Base-by-base conservation (phyloP, 2,329 filamentous ascomycete genomes). In the Stromatinia cepivora region DNA sequence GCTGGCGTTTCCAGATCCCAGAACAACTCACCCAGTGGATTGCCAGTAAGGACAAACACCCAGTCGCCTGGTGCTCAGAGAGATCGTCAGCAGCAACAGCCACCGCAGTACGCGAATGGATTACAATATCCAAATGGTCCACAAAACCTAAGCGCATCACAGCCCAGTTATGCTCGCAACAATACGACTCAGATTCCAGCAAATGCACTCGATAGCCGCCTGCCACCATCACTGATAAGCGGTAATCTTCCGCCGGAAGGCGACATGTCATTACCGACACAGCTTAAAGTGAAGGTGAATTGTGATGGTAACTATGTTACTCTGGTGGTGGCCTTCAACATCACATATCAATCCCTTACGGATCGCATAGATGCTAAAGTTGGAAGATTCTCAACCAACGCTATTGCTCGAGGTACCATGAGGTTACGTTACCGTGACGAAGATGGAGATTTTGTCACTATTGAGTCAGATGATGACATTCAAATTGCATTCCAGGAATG, bases 281-380 rank as follows among this genome's bases (percentile, higher is more conserved):
- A 98, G 77, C 86, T 99, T 65, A 98, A 97, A 81, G 94, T 97
- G 64, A 97, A 96, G 79, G 93, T 99, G 69, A 94, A 94, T 77
- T 96, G 92, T 78, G 92, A 95, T 70, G 91, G 91, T 59, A 95
- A 94, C 77, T 96, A 96, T 75, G 91, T 97, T 70, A 97, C 94
- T 0, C 85, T 99, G n/a, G 94, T 99, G 15, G 96, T 97, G 54
- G 92, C 93, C 45, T 96, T 93, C 80, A 97, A 96, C 78, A 98
- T 98, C 76, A 91, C 92, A 53, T 98, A 96, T 80, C 92, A 95
- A 74, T 95, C 92, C 34, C 85, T 99, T 68, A 93, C 95, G 73
- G 95, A 98, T 78, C 91, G 95, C 15, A 97, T 99, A 75, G 95
- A 99, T 77, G 93, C 93, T 39, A 99, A 99, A 80, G 87, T 99